These are phyloP conservation scores for Cryphonectria radicalis DNA, from an alignment of 2,329 filamentous ascomycete genomes.

Conservation along the genomic window DNA sequence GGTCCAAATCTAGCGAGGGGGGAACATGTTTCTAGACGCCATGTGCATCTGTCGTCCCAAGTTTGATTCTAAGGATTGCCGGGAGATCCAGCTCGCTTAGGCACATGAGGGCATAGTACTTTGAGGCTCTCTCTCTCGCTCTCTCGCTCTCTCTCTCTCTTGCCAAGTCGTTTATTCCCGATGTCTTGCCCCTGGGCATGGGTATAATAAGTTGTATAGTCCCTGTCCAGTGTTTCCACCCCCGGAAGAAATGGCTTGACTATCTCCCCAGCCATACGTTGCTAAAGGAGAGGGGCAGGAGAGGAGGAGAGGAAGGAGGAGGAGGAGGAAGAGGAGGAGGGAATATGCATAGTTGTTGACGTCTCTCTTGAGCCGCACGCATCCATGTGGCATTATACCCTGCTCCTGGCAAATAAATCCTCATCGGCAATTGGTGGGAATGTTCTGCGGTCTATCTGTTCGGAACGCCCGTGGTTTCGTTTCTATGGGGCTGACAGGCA, in stretches of 20 bases:
- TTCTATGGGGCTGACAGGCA: slow-evolving; percentile 18
- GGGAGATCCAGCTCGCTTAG: slow-evolving; percentile 15
- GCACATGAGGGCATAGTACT: background rate
- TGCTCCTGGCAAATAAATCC: slow-evolving; percentile 9
- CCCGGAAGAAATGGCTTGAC: slow-evolving; percentile 11
- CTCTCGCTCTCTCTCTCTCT: background rate
- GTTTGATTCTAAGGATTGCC: background rate
- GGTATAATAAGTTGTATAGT: background rate
- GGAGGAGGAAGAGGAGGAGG: no score
- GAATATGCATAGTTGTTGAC: background rate
- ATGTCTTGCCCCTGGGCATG: slow-evolving; percentile 20
- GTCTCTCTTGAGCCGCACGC: slow-evolving; percentile 7
- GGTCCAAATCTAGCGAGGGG: background rate
- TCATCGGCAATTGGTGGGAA: slow-evolving; percentile 25
- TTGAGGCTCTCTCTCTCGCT: slow-evolving; percentile 12
- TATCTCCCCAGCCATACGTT: background rate
- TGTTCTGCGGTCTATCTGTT: slow-evolving; percentile 14
- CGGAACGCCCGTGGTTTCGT: slow-evolving; percentile 26
- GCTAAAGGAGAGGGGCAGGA: background rate
- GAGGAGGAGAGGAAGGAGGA: background rate
- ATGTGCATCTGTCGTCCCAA: slow-evolving; percentile 23
- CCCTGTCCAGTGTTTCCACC: slow-evolving; percentile 16
- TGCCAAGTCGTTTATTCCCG: slow-evolving; percentile 7
- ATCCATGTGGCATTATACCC: slow-evolving; percentile 7
- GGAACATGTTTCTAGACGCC: slow-evolving; percentile 23